Evolutionary conservation across 2,329 filamentous ascomycete genomes (phyloP), one percentile per base, ranked within the genome.

Genomic region (Stylonectria norvegica): DNA sequence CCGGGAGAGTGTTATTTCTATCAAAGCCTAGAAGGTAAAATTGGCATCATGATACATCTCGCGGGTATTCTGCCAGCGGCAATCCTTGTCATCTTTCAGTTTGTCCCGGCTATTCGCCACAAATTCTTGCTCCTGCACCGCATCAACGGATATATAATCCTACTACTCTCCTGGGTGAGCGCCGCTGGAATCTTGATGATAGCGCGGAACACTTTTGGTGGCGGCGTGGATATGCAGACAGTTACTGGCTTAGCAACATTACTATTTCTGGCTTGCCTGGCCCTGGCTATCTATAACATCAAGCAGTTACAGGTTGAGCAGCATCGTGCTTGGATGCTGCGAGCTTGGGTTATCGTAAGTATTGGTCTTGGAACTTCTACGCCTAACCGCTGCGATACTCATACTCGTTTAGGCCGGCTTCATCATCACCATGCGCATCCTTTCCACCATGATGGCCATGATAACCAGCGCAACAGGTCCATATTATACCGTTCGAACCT

Each of bases 301-400:
- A 81, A 76, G 56, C 62, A 66, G 2, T 58, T 82, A 2, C 78
- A 82, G 52, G 77, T 85, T 34, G 77, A 82, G 20, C 72, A 82
- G 51, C 79, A 83, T 45, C 69, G 79, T 2, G 75, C 76, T 3
- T 83, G 78, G 79, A 83, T 83, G 79, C 52, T 83, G 20, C 59
- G 79, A 16, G 67, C 72, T 6, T 75, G 72, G 72, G 62, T 72
- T 27, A 71, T 72, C 45, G 66, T 72, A 45, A 41, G 66, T 56
- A 8, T 16, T 12, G 8, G 20, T 18, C n/a, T 39, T 12, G 1
- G 9, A 11, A n/a, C 5, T 19, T 16, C 5, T 3, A 17, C 20
- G 2, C 18, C 31, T 48, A 18, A 48, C 19, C 8, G 0, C 4
- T 38, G 16, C 5, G 5, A 18, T 25, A 4, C 34, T 42, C 6